Evolutionary conservation across 2,329 filamentous ascomycete genomes (phyloP).

Genomic region (Lecanicillium sp.): DNA sequence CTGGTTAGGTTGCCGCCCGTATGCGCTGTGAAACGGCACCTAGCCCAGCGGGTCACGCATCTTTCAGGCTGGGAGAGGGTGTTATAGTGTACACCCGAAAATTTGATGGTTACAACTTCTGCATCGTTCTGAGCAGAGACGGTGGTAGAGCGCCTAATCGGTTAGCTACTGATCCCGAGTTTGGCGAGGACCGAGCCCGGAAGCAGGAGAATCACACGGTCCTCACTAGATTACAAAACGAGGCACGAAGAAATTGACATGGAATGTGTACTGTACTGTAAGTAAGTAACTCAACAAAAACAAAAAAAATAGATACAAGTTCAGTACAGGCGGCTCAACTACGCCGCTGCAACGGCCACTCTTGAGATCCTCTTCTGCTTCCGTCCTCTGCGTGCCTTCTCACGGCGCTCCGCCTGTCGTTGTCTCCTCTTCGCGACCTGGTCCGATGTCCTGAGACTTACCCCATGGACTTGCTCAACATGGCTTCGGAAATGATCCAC

Average conservation of each 20-base stretch:
- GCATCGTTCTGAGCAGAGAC: neutral
- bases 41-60: neutral
- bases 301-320: neutral
- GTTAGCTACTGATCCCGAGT: neutral
- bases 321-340: neutral
- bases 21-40: neutral
- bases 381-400: conserved; percentile 9
- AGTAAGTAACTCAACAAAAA: neutral
- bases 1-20: too few relatives aligned
- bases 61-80: neutral
- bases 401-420: neutral
- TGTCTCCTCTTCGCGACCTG: neutral
- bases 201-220: neutral
- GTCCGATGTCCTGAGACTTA: neutral
- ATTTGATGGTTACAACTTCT: neutral
- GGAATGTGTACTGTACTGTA: neutral
- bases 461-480: neutral
- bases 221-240: neutral
- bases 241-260: neutral
- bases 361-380: neutral
- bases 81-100: neutral
- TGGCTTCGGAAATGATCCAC: neutral
- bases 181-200: neutral
- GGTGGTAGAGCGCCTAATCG: neutral
- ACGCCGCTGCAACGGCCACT: neutral